Conservation (phyloP, 2,329 filamentous ascomycete species). For the Venturia effusa region DNA sequence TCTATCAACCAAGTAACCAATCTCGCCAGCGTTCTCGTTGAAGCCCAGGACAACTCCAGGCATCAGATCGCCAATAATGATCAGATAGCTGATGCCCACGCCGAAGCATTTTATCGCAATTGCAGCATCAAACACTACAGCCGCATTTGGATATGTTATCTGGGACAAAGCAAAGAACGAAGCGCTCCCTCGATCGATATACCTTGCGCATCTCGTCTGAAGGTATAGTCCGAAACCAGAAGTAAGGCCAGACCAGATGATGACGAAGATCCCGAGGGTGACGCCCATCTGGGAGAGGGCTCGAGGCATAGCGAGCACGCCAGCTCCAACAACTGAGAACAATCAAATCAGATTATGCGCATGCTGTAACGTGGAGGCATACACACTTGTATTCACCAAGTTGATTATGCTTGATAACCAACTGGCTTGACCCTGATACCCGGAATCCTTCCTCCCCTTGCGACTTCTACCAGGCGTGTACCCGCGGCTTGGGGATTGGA, state of each 20-base stretch:
- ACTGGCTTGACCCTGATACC: constrained; percentile 62
- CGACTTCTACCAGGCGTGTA: neutral
- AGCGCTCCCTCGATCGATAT: constrained; percentile 76
- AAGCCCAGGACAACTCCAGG: constrained; percentile 84
- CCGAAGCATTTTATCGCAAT: constrained; percentile 98
- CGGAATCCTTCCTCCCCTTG: constrained; percentile 52
- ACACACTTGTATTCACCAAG: constrained; percentile 83
- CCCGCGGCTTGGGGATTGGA: neutral
- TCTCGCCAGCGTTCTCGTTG: constrained; percentile 47
- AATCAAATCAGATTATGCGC: neutral
- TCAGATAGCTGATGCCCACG: constrained; percentile 92
- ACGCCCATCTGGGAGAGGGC: constrained; percentile 96
- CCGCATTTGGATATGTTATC: constrained; percentile 91
- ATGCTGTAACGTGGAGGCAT: neutral
- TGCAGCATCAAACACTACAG: constrained; percentile 87
- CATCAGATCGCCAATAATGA: constrained; percentile 98
- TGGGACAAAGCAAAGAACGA: constrained; percentile 97
- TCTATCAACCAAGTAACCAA: constrained; percentile 72
- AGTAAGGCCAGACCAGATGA: constrained; percentile 82
- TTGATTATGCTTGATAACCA: constrained; percentile 91
- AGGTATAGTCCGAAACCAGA: constrained; percentile 91
- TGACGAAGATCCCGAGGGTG: constrained; percentile 68
- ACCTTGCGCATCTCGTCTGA: constrained; percentile 83
- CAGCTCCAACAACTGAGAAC: constrained; percentile 71
- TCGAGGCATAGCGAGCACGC: constrained; percentile 89